Base-by-base conservation (phyloP, 2,329 filamentous ascomycete species). In the Fusarium austroafricanum region DNA sequence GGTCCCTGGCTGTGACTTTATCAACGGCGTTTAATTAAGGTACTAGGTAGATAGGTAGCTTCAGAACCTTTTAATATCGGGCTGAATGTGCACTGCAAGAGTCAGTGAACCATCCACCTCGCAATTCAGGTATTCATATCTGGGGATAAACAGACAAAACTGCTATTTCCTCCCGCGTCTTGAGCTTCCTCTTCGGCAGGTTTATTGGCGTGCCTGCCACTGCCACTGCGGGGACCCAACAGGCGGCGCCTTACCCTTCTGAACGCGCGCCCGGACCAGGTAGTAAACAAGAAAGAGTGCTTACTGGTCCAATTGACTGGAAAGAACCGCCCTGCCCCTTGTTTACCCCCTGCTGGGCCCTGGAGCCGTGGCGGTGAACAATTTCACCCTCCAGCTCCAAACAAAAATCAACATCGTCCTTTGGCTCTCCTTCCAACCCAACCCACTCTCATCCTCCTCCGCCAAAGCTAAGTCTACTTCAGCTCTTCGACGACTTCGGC, bases 321-420 rank as follows among this genome's bases (percentile, higher is more conserved):
- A 61, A 70, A 61, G 70, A 71, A 70, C 70, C 73, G 70, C 69
- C 70, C 42, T 70, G 65, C 69, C 67, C 62, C 62, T 62, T 71
- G 65, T 66, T 71, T 71, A 63, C 66, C 65, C 60, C 69, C 53
- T 55, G 61, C n/a, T 55, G 54, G 61, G 65, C 64, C 54, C 61
- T 70, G 65, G 46, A 61, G 63, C 69, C 70, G 68, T 78, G 75
- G 77, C 77, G 77, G 77, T 79, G 77, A 79, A 77, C 69, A 75
- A 75, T 74, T 74, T 75, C 71, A 67, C 63, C 59, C 62, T 63
- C 67, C 62, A 61, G 73, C 70, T 62, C 69, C 61, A 63, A 74
- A 76, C 75, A 77, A 79, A 79, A 79, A 78, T 78, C 77, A 78
- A 76, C 75, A 78, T 71, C 71, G 69, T 55, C 68, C 68, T 65